These are phyloP conservation scores for Monosporozyma yasuniensis DNA, from an alignment of 805 yeast genomes.

Conservation along the genomic window DNA sequence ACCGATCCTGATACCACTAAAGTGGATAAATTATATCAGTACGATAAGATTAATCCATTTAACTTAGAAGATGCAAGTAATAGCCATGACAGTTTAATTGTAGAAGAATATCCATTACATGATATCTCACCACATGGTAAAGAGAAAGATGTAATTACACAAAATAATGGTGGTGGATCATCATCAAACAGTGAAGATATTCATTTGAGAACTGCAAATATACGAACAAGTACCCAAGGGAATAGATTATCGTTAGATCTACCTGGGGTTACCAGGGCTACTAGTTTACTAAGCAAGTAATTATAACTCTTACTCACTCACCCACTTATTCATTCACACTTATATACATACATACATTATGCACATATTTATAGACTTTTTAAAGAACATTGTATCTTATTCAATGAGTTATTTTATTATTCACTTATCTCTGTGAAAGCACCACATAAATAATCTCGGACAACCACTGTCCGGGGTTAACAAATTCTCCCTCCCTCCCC, in stretches of 20 bases:
- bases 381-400: too few species aligned
- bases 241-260: neutral
- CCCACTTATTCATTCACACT: neutral
- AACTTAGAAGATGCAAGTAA: neutral
- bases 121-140: neutral
- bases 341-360: neutral
- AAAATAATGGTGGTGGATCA: neutral
- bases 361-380: neutral
- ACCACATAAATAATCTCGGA: too few species aligned
- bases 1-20: slow-evolving; percentile 57
- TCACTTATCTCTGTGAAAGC: too few species aligned
- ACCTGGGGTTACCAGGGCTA: neutral
- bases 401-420: too few species aligned
- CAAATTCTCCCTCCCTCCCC: too few species aligned
- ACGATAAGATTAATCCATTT: neutral
- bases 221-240: neutral
- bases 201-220: neutral
- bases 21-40: neutral
- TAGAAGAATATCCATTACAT: neutral
- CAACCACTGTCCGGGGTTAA: too few species aligned
- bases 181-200: neutral
- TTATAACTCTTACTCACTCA: too few species aligned
- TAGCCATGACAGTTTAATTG: neutral
- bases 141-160: neutral
- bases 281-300: neutral